Base-by-base conservation (phyloP, 2,329 filamentous ascomycete genomes). In the Madurella fahalii region DNA sequence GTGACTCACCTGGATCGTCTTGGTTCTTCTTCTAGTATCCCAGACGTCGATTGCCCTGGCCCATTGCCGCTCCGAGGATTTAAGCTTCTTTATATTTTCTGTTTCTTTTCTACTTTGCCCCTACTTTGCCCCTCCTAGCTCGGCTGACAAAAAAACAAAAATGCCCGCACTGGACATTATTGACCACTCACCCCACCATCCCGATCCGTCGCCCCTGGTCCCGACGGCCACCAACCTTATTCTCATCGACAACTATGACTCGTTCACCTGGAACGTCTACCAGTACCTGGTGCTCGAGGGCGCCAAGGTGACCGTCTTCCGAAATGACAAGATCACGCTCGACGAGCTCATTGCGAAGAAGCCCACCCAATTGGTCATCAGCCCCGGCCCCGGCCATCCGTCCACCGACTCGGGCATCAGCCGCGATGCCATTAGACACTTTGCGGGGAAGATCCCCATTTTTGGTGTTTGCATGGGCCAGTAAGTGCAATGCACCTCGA, bases 401-500 rank as follows among this genome's bases (percentile, higher is more conserved):
- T 79, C 83, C 62, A 91, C 85, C 46, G 95, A 99, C 74, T 92
- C 94, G 17, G 95, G 94, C 53, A 84, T 99, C 66, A 96, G 92
- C 72, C 90, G 90, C 68, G 90, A 90, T 72, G 92, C 90, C 41
- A 96, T 99, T 67, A 80, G 84, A 64, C 80, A 96, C 71, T 99
- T 97, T 71, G 85, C 87, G 31, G 94, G 94, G 63, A 97, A 96
- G 74, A 89, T 99, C 47, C 94, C 94, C 11, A 84, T 99, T 13
- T 83, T 99, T 50, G 94, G 94, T n/a, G 94, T 99, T 31, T 99
- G 94, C 69, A 97, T 99, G 93, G 94, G 94, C 63, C 87, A 96
- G 85, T 89, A 72, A 78, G 85, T 81, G 5, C 40, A 34, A 11
- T 45, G 46, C 32, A 16, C 18, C 16, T 40, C 41, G 11, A 11